phyloP scores from a whole-genome alignment of 192 early-diverging fungal genomes.

The Rhizoclosmatium sp. region DNA sequence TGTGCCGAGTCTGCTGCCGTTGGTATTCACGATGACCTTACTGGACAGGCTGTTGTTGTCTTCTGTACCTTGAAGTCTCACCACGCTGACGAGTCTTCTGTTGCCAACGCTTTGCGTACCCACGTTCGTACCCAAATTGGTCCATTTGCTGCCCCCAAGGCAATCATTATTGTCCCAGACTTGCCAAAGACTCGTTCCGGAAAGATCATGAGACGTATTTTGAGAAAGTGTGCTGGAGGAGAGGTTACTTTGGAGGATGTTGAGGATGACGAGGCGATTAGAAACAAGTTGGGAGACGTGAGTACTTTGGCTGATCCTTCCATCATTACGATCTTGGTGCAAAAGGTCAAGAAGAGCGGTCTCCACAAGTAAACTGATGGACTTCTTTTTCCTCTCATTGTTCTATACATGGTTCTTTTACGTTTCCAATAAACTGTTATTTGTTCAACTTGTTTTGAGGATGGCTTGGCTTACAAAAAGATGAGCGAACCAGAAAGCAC shows the following conservation, averaged over 20 bases:
- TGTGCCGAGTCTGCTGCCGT: constrained; percentile 93
- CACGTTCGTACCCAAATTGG: constrained; percentile 91
- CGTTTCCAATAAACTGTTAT: not conserved
- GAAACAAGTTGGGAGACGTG: constrained; percentile 85
- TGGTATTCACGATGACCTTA: constrained; percentile 86
- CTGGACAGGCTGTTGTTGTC: constrained; percentile 89
- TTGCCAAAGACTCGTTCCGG: constrained; percentile 96
- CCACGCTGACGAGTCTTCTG: constrained; percentile 50
- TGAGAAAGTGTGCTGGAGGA: constrained; percentile 90
- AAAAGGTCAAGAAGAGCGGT: constrained; percentile 42
- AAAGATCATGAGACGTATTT: constrained; percentile 95
- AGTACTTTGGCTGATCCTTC: constrained; percentile 85
- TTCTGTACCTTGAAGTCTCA: constrained; percentile 83
- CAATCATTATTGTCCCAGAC: constrained; percentile 83
- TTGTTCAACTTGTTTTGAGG: not conserved
- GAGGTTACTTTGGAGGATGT: constrained; percentile 63
- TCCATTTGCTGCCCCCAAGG: constrained; percentile 90
- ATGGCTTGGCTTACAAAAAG: not conserved
- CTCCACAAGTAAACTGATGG: not conserved
- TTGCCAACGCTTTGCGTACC: constrained; percentile 68
- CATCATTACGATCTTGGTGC: constrained; percentile 63
- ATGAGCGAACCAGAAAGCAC: too few relatives aligned
- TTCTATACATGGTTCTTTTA: not conserved
- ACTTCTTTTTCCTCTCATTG: not conserved
- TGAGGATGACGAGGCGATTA: constrained; percentile 47